A percentile compares a stretch with the other conserved stretches of the same genome.
These are phyloP conservation scores for Dactylonectria estremocensis DNA, from an alignment of 2,329 filamentous ascomycete species.

Conservation along the genomic window DNA sequence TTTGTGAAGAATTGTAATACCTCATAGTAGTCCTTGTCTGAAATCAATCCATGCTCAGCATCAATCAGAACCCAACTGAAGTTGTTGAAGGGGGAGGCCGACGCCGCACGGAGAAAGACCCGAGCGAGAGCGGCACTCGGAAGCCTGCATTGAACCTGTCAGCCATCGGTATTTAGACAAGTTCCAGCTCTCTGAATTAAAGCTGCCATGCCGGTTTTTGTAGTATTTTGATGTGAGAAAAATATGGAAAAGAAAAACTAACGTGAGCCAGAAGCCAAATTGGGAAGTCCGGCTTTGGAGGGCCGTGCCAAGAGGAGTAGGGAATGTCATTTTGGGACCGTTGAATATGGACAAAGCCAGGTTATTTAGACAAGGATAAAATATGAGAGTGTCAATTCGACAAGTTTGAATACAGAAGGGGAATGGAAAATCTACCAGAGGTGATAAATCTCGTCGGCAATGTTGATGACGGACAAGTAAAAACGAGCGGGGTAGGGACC, in stretches of 20 bases:
- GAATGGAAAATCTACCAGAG: not conserved
- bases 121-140: slow-evolving; percentile 25
- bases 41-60: slow-evolving; percentile 28
- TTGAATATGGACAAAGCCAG: not conserved
- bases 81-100: slow-evolving; percentile 8
- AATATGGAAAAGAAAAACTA: not conserved
- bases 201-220: not conserved
- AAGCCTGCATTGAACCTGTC: not conserved
- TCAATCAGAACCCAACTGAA: slow-evolving; percentile 29
- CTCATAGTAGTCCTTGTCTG: slow-evolving; percentile 32
- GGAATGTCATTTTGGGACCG: slow-evolving; percentile 2
- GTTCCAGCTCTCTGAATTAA: not conserved
- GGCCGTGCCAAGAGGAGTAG: slow-evolving; percentile 14
- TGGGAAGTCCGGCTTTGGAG: slow-evolving; percentile 1
- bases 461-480: not conserved
- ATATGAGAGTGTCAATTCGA: not conserved
- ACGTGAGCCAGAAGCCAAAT: slow-evolving; percentile 30
- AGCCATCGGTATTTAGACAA: not conserved
- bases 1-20: not conserved
- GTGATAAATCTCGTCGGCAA: not conserved
- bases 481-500: not conserved
- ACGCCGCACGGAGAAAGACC: slow-evolving; percentile 8
- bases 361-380: not conserved
- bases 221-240: no score
- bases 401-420: not conserved